Evolutionary conservation across 345 rosid genomes (phyloP).

Genomic region (Iberis pinnata): DNA sequence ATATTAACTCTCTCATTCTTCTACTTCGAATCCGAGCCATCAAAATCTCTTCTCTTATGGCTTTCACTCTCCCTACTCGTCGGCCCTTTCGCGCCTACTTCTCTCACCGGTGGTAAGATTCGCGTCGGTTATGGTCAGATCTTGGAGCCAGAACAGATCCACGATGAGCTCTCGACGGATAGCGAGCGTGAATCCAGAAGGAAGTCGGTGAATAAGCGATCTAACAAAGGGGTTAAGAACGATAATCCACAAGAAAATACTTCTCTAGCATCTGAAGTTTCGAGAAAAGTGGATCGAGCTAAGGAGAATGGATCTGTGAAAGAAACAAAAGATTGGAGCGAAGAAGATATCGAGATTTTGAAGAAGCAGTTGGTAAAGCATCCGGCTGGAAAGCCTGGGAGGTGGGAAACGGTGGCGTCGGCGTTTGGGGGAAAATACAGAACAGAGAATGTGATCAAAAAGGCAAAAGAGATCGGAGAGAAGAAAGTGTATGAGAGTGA

Average conservation of each 20-base stretch:
- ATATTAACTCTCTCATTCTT: conserved; percentile 47
- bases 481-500: conserved; percentile 55
- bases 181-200: conserved; percentile 40
- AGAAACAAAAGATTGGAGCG: conserved; percentile 60
- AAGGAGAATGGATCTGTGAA: conserved; percentile 25
- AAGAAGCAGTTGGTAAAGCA: conserved; percentile 75
- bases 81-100: conserved; percentile 66
- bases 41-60: conserved; percentile 63
- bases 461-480: conserved; percentile 66
- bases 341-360: conserved; percentile 58
- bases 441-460: conserved; percentile 76
- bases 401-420: conserved; percentile 76
- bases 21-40: conserved; percentile 58
- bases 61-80: conserved; percentile 54
- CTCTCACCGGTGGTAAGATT: conserved; percentile 65
- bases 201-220: conserved; percentile 40
- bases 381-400: conserved; percentile 75
- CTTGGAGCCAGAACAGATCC: conserved; percentile 39
- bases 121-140: conserved; percentile 76
- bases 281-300: conserved; percentile 27
- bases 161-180: conserved; percentile 24
- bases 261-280: conserved; percentile 13
- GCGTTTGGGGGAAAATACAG: conserved; percentile 61
- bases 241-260: conserved; percentile 25
- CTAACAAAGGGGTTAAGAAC: conserved; percentile 33